Base-by-base conservation (phyloP, 345 rosid species). In the Hypericum androsaemum region DNA sequence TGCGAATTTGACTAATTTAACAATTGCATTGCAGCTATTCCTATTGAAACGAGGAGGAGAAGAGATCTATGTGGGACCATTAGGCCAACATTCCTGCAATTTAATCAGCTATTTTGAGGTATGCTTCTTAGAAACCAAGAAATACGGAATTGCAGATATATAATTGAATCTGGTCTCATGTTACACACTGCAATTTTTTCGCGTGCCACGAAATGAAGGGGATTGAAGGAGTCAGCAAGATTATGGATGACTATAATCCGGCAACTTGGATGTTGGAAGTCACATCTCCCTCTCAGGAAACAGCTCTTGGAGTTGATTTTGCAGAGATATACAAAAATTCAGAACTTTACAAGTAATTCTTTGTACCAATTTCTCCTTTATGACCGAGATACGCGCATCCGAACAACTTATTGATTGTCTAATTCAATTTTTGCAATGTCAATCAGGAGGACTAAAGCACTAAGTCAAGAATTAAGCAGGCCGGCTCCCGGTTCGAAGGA, bases 221-320 rank as follows among this genome's bases (percentile, higher is more conserved):
- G 8, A 14, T 46, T 12, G 28, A 32, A 46, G 50, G 50, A 13
- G 14, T 46, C 14, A 17, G 7, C 3, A 46, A 46, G 22, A 46
- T 46, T 13, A 14, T 13, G 22, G 28, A 12, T 13, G 50, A 32
- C 17, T 46, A 13, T 10, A 46, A 46, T 32, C 50, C 50, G 12
- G 50, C 50, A 6, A 46, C 50, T 46, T 46, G 50, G 50, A 46
- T 46, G 50, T 46, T 46, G 50, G 50, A 46, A 10, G 22, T 14
- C 28, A 46, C 50, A n/a, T 13, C 28, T 13, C 17, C 50, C 8
- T 8, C 50, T 13, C 10, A 10, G 50, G 50, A 46, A 32, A 13
- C 50, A 46, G 22, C 15, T 17, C 22, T 46, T 17, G 50, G 9
- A 13, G 22, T 46, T 46, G 50, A 46, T 46, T 46, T 46, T 46